A percentile compares a stretch with the other conserved stretches of the same genome.
Evolutionary conservation across 78 protist genomes (phyloP).

Genomic region (Dictyostelium discoideum): dicty_2.7 NC_007090.3:2610001-2610500

Average conservation of each 20-base stretch:
- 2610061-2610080: neutral
- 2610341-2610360: neutral
- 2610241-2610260: constrained; percentile 13
- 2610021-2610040: neutral
- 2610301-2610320: constrained; percentile 53
- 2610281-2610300: constrained; percentile 28
- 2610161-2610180: constrained; percentile 35
- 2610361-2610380: constrained; percentile 8
- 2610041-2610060: neutral
- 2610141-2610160: neutral
- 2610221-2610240: neutral
- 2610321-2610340: constrained; percentile 46
- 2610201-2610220: constrained; percentile 14
- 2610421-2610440: constrained; percentile 12
- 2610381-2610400: constrained; percentile 35
- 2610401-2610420: constrained; percentile 27
- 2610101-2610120: neutral
- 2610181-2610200: constrained; percentile 27
- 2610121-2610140: constrained; percentile 1
- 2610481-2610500: neutral
- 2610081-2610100: neutral
- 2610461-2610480: neutral
- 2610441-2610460: constrained; percentile 3
- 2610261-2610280: constrained; percentile 24
- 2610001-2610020: neutral